Evolutionary conservation across 768 basidiomycete genomes (phyloP), one percentile per base, ranked within the genome.

Genomic region (Tephrocybe rancida): DNA sequence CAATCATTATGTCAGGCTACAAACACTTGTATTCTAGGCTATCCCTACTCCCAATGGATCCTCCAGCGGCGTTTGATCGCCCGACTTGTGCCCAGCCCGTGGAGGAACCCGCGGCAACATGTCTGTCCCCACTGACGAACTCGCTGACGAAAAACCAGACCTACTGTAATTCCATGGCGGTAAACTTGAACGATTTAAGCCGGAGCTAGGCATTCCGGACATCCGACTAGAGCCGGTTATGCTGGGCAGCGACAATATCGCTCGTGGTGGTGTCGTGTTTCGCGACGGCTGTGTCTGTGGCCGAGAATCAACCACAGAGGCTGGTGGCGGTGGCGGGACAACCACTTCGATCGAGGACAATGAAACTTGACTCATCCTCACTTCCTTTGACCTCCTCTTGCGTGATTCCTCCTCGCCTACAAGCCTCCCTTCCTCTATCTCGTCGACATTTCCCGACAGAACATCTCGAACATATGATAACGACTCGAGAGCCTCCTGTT

Each of bases 381-480:
- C 39, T 1, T 55, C 39, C 27, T 30, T 53, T n/a, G 50, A 37
- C 16, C 27, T 52, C 32, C 50, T 54, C 37, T 44, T 55, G 25
- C 32, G 21, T 9, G 19, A 65, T 54, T 77, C 70, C 70, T 79
- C 73, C 55, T 84, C 86, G 29, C 84, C 80, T 50, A 85, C 71
- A 37, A 93, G 71, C 44, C 86, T 77, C 24, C 84, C 83, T 37
- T 87, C 84, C 19, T 93, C 90, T 39, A 92, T 65, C 22, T 77
- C 73, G 25, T 68, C 69, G 9, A 74, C 68, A 50, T 76, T 75
- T 30, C 83, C 82, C 55, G 80, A 76, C 35, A 94, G 71, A 14
- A 91, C 76, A 58, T 92, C 91, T 57, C 88, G 78, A 52, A 92
- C 85, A 68, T 92, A 90, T 10, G 87, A 77, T 34, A 94, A 72